Conservation (phyloP, 305 asterid genomes). For the Rubia peregrina region DNA sequence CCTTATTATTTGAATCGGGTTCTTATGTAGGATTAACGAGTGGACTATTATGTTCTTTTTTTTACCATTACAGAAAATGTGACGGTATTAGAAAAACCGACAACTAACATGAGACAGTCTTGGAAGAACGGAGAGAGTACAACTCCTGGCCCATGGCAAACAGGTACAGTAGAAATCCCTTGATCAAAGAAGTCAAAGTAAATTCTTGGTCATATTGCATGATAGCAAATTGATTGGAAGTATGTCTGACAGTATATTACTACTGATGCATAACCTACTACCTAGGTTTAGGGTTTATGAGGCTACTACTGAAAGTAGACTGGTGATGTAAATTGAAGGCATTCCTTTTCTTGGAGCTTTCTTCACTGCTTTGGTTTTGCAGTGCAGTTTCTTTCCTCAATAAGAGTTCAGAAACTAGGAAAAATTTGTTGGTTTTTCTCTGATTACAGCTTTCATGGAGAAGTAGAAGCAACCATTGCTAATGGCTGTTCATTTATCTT, state of each 20-base stretch:
- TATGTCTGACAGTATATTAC: slow-evolving; percentile 4
- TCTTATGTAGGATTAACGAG: no score
- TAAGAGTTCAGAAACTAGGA: not conserved
- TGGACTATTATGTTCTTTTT: no score
- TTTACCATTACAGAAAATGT: no score
- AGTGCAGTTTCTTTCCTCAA: slow-evolving; percentile 16
- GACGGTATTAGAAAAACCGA: no score
- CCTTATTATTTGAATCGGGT: no score
- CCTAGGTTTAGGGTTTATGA: slow-evolving; percentile 17
- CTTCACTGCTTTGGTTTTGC: slow-evolving; percentile 21
- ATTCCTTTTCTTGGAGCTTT: slow-evolving; percentile 26
- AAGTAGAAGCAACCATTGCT: slow-evolving; percentile 10
- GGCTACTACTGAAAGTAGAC: slow-evolving; percentile 19
- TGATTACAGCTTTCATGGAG: slow-evolving; percentile 3
- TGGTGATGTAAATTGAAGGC: slow-evolving; percentile 25
- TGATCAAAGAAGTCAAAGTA: not conserved
- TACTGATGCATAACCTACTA: slow-evolving; percentile 17
- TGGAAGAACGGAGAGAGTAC: no score
- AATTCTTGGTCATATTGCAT: slow-evolving; percentile 16
- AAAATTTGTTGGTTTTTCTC: slow-evolving; percentile 28
- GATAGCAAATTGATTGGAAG: slow-evolving; percentile 24
- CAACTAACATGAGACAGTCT: no score
- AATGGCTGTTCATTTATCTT: slow-evolving; percentile 5
- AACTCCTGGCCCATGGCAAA: not conserved
- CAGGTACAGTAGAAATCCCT: not conserved